Percentiles rank a stretch among this genome's conserved stretches.
Conservation (phyloP, 2,329 filamentous ascomycete genomes). For the Aspergillus amoenus region DNA sequence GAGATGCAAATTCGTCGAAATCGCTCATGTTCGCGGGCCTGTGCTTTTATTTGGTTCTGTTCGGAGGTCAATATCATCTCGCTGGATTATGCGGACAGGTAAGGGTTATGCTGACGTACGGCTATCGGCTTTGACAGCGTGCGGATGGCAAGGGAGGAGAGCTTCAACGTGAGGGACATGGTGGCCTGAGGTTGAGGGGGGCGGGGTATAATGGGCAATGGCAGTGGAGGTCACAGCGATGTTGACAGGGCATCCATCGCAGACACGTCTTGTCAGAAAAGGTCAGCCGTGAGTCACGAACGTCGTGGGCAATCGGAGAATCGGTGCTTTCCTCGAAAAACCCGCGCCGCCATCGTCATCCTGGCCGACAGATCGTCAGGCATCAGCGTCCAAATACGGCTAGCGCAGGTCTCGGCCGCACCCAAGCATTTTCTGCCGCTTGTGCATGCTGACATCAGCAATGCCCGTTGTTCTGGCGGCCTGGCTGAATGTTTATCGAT, state of each 20-base stretch:
- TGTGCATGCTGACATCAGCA: slow-evolving; percentile 26
- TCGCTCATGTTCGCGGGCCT: slow-evolving; percentile 67
- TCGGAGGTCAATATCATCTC: slow-evolving; percentile 21
- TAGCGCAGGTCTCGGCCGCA: slow-evolving; percentile 12
- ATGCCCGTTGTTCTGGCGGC: slow-evolving; percentile 27
- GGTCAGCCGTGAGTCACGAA: not conserved
- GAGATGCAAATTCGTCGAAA: slow-evolving; percentile 62
- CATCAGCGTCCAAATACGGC: not conserved
- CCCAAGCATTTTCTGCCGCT: slow-evolving; percentile 8
- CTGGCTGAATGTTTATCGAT: slow-evolving; percentile 39
- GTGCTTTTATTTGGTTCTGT: slow-evolving; percentile 67
- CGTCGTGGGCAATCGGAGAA: not conserved
- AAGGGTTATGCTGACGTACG: slow-evolving; percentile 42
- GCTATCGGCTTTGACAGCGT: slow-evolving; percentile 68
- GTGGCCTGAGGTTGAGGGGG: slow-evolving; percentile 4
- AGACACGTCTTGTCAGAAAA: not conserved
- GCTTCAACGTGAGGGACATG: slow-evolving; percentile 67
- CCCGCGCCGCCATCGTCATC: slow-evolving; percentile 8
- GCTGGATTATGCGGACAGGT: not conserved
- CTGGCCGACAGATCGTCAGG: slow-evolving; percentile 14
- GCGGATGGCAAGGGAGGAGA: slow-evolving; percentile 63
- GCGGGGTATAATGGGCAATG: not conserved
- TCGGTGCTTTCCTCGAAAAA: not conserved
- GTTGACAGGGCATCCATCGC: not conserved
- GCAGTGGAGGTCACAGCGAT: not conserved